A percentile compares a stretch with the other conserved stretches of the same genome.
Evolutionary conservation across 108 stramenopile species (phyloP).

Genomic region (Tribonema minus): DNA sequence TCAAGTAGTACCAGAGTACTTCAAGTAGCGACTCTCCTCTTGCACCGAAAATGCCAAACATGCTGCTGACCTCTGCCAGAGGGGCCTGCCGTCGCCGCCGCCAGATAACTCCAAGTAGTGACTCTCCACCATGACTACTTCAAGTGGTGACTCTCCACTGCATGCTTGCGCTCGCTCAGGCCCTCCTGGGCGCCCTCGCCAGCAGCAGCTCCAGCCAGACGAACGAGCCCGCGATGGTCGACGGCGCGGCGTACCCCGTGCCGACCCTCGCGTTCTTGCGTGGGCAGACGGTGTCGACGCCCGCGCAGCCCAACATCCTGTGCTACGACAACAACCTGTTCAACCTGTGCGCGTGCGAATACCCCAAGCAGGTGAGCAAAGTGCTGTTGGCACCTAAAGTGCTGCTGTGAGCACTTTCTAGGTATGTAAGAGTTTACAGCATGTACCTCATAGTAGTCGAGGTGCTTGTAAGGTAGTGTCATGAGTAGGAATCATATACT

Average conservation of each 20-base stretch:
- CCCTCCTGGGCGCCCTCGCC: background rate
- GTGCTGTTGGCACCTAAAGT: background rate
- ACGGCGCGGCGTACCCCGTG: background rate
- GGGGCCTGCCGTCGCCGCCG: no score
- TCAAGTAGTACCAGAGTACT: no score
- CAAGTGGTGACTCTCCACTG: no score
- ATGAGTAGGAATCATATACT: no score
- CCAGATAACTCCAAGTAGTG: no score
- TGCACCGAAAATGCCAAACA: no score
- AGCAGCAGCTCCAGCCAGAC: background rate
- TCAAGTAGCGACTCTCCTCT: no score
- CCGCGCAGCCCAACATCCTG: slow-evolving; percentile 20
- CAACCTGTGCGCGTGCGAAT: background rate
- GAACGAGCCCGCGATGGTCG: background rate
- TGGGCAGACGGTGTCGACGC: background rate
- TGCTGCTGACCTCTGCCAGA: no score
- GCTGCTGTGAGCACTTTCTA: background rate
- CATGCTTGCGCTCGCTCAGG: no score
- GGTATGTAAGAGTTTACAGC: no score
- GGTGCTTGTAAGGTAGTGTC: background rate
- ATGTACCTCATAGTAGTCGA: no score
- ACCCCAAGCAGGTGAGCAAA: background rate
- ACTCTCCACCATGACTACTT: no score
- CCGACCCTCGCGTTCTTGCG: background rate
- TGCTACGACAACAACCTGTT: slow-evolving; percentile 34